Base-by-base conservation (phyloP, 208 protist genomes). In the Leishmania arabica region DNA sequence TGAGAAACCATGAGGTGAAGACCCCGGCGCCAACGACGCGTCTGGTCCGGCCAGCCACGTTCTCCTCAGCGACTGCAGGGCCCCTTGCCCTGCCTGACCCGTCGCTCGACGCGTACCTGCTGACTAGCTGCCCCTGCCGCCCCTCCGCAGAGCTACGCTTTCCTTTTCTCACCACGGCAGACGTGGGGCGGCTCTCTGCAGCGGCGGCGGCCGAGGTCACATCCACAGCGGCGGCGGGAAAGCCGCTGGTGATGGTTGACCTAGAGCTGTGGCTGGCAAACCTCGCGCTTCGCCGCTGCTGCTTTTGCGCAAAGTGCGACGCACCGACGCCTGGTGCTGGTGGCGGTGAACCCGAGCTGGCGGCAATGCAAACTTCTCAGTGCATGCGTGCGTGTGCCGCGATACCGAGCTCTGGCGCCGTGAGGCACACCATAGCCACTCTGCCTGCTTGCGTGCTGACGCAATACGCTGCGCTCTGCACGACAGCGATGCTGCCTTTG, bases 201-300 rank as follows among this genome's bases (percentile, higher is more conserved):
- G 54, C 70, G 31, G 78, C 74, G 56, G 74, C 40, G 21, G 40
- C 56, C 56, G 74, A 53, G 21, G 9, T 53, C 5, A 37, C 45
- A 9, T 13, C n/a, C 34, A 11, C 74, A 34, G 49, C 21, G 7
- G 15, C 64, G 1, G 31, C 24, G 3, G 45, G 11, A 2, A 21
- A 24, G 2, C 17, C 65, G 7, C 40, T 37, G 2, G 2, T 66
- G 11, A 24, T 65, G 27, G 19, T 88, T 19, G 65, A 85, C 51
- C 40, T 90, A 45, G 73, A 72, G 60, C 74, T 75, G 56, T 91
- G 79, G 78, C 75, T 84, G 42, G 24, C 70, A 34, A 68, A 81
- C 24, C 64, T 89, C 27, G 77, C 82, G 11, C 79, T 88, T 7
- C 66, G 71, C 24, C 88, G 88, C 54, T 81, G 78, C 75, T 89